Conservation (phyloP, 805 yeast species). For the Candida sithepensis region DNA sequence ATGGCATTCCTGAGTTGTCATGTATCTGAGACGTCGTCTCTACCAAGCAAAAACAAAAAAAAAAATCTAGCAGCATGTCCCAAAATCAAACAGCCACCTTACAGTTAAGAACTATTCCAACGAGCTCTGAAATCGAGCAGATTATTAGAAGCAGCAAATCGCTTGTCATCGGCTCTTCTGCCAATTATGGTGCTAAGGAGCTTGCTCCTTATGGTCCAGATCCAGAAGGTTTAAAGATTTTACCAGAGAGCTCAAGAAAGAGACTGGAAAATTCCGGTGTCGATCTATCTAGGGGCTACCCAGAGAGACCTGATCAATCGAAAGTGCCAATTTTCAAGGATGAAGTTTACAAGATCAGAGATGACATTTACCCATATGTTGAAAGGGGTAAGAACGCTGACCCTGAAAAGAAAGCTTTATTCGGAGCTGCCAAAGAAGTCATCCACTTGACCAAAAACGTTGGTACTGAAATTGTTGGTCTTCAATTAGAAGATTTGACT, state of each 20-base stretch:
- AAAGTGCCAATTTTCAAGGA: slow-evolving; percentile 37
- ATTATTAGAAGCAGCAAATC: slow-evolving; percentile 18
- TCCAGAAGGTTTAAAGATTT: slow-evolving; percentile 24
- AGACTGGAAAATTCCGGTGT: slow-evolving; percentile 35
- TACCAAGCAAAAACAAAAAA: no score
- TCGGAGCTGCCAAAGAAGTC: slow-evolving; percentile 39
- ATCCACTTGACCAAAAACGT: slow-evolving; percentile 39
- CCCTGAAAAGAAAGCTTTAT: slow-evolving; percentile 34
- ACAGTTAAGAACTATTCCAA: background rate
- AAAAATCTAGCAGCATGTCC: no score
- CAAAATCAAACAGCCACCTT: background rate
- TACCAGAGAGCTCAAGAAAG: slow-evolving; percentile 26
- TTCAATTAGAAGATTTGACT: slow-evolving; percentile 37
- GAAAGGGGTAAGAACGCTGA: slow-evolving; percentile 10
- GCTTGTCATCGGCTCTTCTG: no score
- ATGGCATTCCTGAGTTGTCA: no score
- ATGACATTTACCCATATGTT: slow-evolving; percentile 25
- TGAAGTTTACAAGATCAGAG: slow-evolving; percentile 37
- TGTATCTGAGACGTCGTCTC: no score
- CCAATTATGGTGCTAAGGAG: slow-evolving; percentile 6
- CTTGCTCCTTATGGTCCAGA: slow-evolving; percentile 15
- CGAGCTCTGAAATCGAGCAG: slow-evolving; percentile 15
- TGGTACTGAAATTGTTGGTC: slow-evolving; percentile 56
- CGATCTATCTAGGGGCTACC: slow-evolving; percentile 38
- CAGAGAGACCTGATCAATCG: slow-evolving; percentile 32